Percentiles rank a stretch among this genome's conserved stretches.
Evolutionary conservation across 176 grass and related monocot species (phyloP).

Genomic region (Aegilops speltoides): DNA sequence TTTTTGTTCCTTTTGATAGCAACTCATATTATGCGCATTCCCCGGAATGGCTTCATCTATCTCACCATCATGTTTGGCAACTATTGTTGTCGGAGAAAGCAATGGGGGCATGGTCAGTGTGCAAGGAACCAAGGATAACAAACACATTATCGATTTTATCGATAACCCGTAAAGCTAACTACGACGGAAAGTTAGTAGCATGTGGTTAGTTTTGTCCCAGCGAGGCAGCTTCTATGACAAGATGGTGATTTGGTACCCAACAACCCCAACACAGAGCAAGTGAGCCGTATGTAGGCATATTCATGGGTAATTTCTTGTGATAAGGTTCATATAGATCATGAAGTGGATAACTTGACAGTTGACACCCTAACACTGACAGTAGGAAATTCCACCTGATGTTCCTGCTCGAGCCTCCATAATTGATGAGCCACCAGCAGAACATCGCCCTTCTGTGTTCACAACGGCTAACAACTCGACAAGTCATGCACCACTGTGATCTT

Average conservation of each 20-base stretch:
- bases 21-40: conserved; percentile 1
- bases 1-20: conserved; percentile 21
- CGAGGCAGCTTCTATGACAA: background rate
- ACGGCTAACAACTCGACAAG: background rate
- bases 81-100: background rate
- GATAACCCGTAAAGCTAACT: background rate
- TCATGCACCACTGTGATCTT: background rate
- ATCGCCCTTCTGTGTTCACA: background rate
- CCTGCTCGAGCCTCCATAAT: conserved; percentile 11
- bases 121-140: background rate
- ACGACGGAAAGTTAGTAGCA: background rate
- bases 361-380: background rate
- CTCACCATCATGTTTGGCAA: conserved; percentile 33
- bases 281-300: background rate
- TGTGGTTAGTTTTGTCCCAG: conserved; percentile 7
- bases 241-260: background rate
- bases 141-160: background rate
- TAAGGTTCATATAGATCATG: background rate
- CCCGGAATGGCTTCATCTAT: background rate
- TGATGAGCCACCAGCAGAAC: background rate
- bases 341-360: background rate
- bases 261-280: background rate
- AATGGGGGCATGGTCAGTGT: background rate
- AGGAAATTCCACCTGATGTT: conserved; percentile 18
- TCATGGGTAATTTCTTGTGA: background rate